Percentiles rank a stretch among this genome's conserved stretches.
These are phyloP conservation scores for Corynascus novoguineensis DNA, from an alignment of 495 filamentous ascomycete species.

Conservation along the genomic window DNA sequence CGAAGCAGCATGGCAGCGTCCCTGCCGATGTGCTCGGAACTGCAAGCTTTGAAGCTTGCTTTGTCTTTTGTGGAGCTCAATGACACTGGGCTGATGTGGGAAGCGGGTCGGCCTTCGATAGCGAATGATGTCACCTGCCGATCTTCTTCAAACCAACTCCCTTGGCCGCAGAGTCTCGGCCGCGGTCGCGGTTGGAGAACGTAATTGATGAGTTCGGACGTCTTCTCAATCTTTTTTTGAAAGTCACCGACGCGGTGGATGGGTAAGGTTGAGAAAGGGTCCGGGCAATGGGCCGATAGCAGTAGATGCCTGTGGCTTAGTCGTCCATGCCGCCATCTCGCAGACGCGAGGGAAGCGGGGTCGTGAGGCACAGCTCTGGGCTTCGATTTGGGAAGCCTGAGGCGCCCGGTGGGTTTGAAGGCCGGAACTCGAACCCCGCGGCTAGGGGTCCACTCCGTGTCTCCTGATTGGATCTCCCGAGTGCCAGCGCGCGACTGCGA, in stretches of 20 bases:
- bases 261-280: neutral
- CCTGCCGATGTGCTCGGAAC: no score
- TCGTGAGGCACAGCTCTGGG: conserved; percentile 9
- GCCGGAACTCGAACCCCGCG: neutral
- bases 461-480: conserved; percentile 4
- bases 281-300: neutral
- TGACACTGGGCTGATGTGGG: conserved; percentile 13
- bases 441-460: neutral
- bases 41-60: no score
- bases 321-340: neutral
- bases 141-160: conserved; percentile 5
- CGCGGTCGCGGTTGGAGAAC: neutral
- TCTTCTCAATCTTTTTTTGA: neutral
- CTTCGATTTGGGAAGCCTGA: neutral
- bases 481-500: conserved; percentile 10
- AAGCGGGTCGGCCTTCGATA: conserved; percentile 13
- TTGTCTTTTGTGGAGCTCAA: conserved; percentile 21
- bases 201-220: neutral
- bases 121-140: conserved; percentile 28
- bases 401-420: neutral
- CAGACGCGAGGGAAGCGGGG: conserved; percentile 10
- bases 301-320: conserved; percentile 2
- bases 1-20: no score
- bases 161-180: neutral
- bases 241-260: neutral